Base-by-base conservation (phyloP, 305 asterid genomes). In the Withania somnifera region DNA sequence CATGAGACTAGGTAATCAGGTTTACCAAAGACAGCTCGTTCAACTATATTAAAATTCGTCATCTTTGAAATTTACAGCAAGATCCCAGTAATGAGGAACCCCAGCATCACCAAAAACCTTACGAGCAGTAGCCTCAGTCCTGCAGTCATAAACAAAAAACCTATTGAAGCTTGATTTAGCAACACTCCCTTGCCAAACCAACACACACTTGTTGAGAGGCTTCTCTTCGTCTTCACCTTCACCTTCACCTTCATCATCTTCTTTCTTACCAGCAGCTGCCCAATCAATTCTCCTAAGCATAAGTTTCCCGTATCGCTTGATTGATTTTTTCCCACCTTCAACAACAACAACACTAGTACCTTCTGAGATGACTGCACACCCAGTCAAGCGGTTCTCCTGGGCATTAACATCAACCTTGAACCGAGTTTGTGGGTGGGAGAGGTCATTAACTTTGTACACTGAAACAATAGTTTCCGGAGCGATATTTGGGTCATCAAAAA, bases 121-220 rank as follows among this genome's bases (percentile, higher is more conserved):
- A 4, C 98, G 92, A 2, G 98, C 98, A 77, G 98, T 97, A 28
- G 94, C 84, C 83, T 93, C 99, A 6, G 98, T 93, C 80, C 97
- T 89, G 87, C 97, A 93, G 38, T 94, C 97, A 83, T 92, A 95
- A 17, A 96, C 90, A 7, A 80, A 84, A 83, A 94, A 96, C 79
- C 95, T 86, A 53, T 69, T 79, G 68, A 96, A 96, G 71, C 82
- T 89, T 15, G 93, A 86, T 82, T 88, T 96, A 10, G 92, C 97
- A 78, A 93, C 98, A 71, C 90, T 89, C 52, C 98, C 99, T 84
- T 96, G 97, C 99, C 99, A 96, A 32, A 96, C 98, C 86, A 94
- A 91, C 84, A 88, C 77, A 66, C 99, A 96, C 84, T 90, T 91
- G 87, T 96, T 94, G 24, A 83, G 79, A 3, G 95, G 92, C 71